phyloP scores from a whole-genome alignment of 2,329 filamentous ascomycete species.

The Scopulariopsis brevicaulis region DNA sequence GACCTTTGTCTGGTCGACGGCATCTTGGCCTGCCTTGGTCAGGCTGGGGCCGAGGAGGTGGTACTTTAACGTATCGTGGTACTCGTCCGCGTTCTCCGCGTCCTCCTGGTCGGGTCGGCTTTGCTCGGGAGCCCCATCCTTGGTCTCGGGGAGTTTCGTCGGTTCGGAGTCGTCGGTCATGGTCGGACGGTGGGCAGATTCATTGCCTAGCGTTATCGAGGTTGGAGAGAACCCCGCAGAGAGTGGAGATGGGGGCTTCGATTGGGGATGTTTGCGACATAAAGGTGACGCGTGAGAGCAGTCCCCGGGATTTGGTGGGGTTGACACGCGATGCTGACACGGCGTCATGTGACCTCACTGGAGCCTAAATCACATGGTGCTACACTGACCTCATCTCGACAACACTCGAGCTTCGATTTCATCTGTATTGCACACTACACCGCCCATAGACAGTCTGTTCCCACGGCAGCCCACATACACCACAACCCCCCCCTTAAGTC shows the following conservation, averaged over 20 bases:
- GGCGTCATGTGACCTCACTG: not conserved
- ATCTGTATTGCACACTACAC: too few species aligned
- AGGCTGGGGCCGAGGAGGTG: conserved; percentile 81
- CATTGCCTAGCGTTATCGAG: not conserved
- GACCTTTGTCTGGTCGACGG: conserved; percentile 83
- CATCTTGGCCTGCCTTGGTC: conserved; percentile 86
- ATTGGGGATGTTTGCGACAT: not conserved
- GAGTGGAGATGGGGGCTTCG: not conserved
- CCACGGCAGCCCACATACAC: not conserved
- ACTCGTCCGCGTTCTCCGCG: not conserved
- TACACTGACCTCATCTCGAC: too few species aligned
- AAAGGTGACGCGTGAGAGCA: not conserved
- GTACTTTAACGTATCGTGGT: conserved; percentile 65
- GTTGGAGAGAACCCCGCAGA: not conserved
- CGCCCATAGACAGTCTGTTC: not conserved
- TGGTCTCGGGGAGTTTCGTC: not conserved
- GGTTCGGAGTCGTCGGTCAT: not conserved
- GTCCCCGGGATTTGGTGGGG: not conserved
- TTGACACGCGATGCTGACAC: not conserved
- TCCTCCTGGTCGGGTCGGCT: not conserved
- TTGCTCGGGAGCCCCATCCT: not conserved
- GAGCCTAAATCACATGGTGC: not conserved
- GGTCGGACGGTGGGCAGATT: not conserved
- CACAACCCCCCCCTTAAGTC: not conserved
- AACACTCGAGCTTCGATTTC: too few species aligned